Evolutionary conservation across 192 early-diverging fungal species (phyloP).

Genomic region (Linnemannia exigua): DNA sequence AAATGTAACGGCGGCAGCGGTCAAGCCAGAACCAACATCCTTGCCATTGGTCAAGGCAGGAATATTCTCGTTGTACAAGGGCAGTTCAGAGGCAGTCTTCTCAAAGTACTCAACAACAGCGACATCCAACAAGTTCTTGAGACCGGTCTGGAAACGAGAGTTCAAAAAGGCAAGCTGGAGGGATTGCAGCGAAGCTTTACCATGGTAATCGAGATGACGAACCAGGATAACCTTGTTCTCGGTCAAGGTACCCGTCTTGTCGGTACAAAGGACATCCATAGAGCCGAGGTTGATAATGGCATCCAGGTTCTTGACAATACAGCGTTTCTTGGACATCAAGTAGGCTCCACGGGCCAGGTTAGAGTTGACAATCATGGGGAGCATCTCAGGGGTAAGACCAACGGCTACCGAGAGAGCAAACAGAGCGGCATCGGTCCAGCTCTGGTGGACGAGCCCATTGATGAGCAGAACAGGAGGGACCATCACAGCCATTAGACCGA

Average conservation of each 20-base stretch:
- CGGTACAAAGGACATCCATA: conserved; percentile 62
- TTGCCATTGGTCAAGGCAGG: conserved; percentile 4
- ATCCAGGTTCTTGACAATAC: conserved; percentile 64
- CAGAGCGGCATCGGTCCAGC: conserved; percentile 53
- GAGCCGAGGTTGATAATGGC: conserved; percentile 64
- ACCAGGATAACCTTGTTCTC: conserved; percentile 60
- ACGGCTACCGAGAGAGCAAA: conserved; percentile 65
- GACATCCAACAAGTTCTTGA: conserved; percentile 63
- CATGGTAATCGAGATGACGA: conserved; percentile 45
- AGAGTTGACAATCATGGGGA: conserved; percentile 68
- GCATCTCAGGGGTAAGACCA: conserved; percentile 70
- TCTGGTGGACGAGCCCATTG: conserved; percentile 54
- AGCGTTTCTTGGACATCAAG: conserved; percentile 57
- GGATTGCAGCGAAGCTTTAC: conserved; percentile 24
- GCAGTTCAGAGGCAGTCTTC: conserved; percentile 32
- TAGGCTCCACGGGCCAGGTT: conserved; percentile 63
- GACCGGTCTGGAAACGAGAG: conserved; percentile 61
- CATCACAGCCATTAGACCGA: conserved; percentile 60
- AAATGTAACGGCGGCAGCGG: conserved; percentile 26
- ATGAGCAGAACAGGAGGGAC: conserved; percentile 62
- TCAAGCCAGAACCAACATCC: conserved; percentile 2
- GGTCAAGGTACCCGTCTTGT: conserved; percentile 67
- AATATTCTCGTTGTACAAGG: conserved; percentile 12
- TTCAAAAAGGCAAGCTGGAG: conserved; percentile 62
- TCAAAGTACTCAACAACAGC: conserved; percentile 60